A percentile compares a stretch with the other conserved stretches of the same genome.
Conservation (phyloP, 179 eudicot species). For the Pouteria campechiana region DNA sequence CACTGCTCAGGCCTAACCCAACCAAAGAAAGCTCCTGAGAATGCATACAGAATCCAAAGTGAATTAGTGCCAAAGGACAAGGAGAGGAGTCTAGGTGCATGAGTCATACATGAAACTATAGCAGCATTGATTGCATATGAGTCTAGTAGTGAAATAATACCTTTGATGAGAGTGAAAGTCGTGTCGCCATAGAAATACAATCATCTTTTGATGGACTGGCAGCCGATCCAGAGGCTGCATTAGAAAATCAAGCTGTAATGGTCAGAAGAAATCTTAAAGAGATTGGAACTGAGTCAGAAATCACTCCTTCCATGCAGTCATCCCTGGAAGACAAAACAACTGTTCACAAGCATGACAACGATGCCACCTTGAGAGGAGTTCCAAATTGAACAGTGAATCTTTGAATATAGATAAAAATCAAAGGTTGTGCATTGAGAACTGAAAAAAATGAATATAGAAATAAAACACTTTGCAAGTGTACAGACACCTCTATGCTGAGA, state of each 20-base stretch:
- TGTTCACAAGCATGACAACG: too few species aligned
- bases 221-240: constrained; percentile 48
- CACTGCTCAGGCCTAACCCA: constrained; percentile 48
- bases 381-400: too few species aligned
- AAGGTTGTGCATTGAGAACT: too few species aligned
- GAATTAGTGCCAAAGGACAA: neutral
- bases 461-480: too few species aligned
- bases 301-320: too few species aligned
- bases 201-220: constrained; percentile 56
- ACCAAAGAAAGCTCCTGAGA: constrained; percentile 75
- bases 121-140: too few species aligned
- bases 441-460: too few species aligned
- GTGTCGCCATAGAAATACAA: constrained; percentile 65
- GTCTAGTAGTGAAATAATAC: constrained; percentile 21
- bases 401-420: too few species aligned
- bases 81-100: neutral
- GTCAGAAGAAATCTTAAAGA: constrained; percentile 2
- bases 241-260: constrained; percentile 9
- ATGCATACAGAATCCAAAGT: neutral
- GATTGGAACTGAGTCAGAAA: neutral
- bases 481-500: too few species aligned
- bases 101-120: too few species aligned
- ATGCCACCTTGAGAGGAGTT: too few species aligned
- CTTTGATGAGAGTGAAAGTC: constrained; percentile 77
- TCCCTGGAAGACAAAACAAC: too few species aligned